Conservation (phyloP, 1,284 basidiomycete genomes). For the Ganoderma lingzhi region DNA sequence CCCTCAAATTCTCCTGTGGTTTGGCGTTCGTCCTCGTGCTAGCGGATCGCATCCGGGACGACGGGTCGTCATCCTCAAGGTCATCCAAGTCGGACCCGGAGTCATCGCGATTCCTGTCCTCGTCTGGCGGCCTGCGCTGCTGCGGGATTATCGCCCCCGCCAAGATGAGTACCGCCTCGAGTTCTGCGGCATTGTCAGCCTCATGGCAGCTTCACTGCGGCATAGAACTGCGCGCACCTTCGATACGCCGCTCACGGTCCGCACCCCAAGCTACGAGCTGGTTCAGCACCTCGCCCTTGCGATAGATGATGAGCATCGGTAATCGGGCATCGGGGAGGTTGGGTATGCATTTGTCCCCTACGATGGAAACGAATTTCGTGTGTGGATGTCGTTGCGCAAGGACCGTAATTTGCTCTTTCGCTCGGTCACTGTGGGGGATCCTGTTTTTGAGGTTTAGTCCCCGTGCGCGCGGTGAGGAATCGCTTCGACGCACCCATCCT, state of each 20-base stretch:
- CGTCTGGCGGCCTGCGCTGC: slow-evolving; percentile 46
- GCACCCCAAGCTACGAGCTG: slow-evolving; percentile 89
- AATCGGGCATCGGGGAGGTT: slow-evolving; percentile 93
- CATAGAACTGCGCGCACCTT: slow-evolving; percentile 61
- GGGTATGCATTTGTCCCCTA: slow-evolving; percentile 95
- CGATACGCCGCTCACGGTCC: slow-evolving; percentile 78
- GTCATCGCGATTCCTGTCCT: slow-evolving; percentile 42
- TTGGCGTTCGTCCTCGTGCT: slow-evolving; percentile 63
- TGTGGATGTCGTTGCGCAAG: slow-evolving; percentile 87
- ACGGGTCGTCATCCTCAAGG: slow-evolving; percentile 53
- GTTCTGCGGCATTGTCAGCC: slow-evolving; percentile 52
- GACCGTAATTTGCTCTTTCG: slow-evolving; percentile 75
- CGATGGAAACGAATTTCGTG: slow-evolving; percentile 96
- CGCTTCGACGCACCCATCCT: slow-evolving; percentile 76
- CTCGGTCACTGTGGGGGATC: slow-evolving; percentile 80
- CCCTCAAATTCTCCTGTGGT: slow-evolving; percentile 64
- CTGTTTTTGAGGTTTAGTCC: slow-evolving; percentile 49
- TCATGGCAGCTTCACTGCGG: background rate
- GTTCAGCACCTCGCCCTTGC: slow-evolving; percentile 88
- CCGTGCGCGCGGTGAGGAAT: background rate
- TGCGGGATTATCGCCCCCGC: slow-evolving; percentile 67
- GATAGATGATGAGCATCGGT: slow-evolving; percentile 94
- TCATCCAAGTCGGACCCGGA: slow-evolving; percentile 52
- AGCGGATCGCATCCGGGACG: slow-evolving; percentile 61
- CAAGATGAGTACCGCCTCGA: slow-evolving; percentile 72